Base-by-base conservation (phyloP, 768 basidiomycete genomes). In the Suillus fuscotomentosus region DNA sequence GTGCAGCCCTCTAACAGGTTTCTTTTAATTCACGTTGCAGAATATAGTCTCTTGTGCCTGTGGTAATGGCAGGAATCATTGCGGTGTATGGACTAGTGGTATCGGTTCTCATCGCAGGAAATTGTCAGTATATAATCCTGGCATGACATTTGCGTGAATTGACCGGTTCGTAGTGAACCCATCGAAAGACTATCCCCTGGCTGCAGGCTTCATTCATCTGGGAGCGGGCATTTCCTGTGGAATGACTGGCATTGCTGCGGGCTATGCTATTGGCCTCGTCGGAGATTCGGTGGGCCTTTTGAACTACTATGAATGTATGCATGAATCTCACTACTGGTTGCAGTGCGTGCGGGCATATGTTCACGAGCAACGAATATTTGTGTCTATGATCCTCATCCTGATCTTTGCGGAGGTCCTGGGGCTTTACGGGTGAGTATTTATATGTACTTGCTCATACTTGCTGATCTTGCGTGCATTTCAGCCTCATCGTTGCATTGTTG, bases 1-100 rank as follows among this genome's bases (percentile, higher is more conserved):
- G 76, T 55, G 59, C 43, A 38, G 22, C 31, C 31, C 41, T 14
- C 3, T 55, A 10, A 22, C 39, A 36, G 27, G 43, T 20, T 50
- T 17, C 41, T 20, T 36, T 24, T 41, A 24, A 22, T 50, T 56
- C n/a, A 47, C 54, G 48, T 27, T 31, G 43, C 20, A 67, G 14
- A 34, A 38, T 34, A 41, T 70, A 96, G 94, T 96, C 94, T 17
- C 83, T 97, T 61, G 95, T 98, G 67, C 96, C 96, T 5, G 95
- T 97, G 42, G 95, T 99, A 76, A 97, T 98, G 95, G 92, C 94
- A 64, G 95, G 96, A 79, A 97, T 97, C 76, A 96, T 97, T 69
- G 95, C 96, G 38, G 96, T 99, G 43, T 99, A 98, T 73, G 96
- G 96, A 9, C 84, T 99, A 48, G 97, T 99, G 10, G 96, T 98